Evolutionary conservation across 768 basidiomycete species (phyloP).

Genomic region (Grammothele lineata): DNA sequence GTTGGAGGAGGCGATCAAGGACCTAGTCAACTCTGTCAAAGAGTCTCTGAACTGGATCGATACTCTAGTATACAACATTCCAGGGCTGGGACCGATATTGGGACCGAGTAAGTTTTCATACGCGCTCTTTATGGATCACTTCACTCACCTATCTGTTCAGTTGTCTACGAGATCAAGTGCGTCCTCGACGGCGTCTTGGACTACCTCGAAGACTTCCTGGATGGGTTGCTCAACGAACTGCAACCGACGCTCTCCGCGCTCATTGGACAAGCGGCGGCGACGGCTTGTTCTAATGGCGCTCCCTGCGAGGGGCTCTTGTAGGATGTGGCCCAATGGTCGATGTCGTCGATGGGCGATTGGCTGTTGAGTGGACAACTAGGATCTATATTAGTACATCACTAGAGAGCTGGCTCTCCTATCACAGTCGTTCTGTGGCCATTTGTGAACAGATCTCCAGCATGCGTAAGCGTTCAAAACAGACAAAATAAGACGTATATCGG

Average conservation of each 20-base stretch:
- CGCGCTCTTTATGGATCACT: too few relatives aligned
- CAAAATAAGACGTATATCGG: too few relatives aligned
- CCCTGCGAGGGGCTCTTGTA: too few relatives aligned
- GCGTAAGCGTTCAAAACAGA: too few relatives aligned
- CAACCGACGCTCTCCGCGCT: slow-evolving; percentile 30
- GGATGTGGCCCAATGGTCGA: too few relatives aligned
- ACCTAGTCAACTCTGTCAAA: slow-evolving; percentile 46
- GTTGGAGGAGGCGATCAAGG: slow-evolving; percentile 47
- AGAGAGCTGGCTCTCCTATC: slow-evolving; percentile 8
- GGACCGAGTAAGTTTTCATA: slow-evolving; percentile 46
- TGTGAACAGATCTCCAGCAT: too few relatives aligned
- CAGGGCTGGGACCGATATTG: slow-evolving; percentile 45
- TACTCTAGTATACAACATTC: slow-evolving; percentile 34
- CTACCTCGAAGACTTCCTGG: slow-evolving; percentile 37
- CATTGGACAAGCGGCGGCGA: slow-evolving; percentile 18
- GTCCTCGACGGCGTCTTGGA: slow-evolving; percentile 49
- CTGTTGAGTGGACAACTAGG: too few relatives aligned
- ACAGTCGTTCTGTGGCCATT: neutral
- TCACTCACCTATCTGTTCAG: slow-evolving; percentile 28
- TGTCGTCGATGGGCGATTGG: too few relatives aligned
- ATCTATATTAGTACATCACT: neutral
- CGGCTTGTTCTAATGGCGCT: slow-evolving; percentile 14
- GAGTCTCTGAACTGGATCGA: slow-evolving; percentile 32
- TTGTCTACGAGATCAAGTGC: slow-evolving; percentile 59
- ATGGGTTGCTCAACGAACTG: slow-evolving; percentile 22